These are phyloP conservation scores for Fusarium stilboides DNA, from an alignment of 2,329 filamentous ascomycete genomes.

Conservation along the genomic window DNA sequence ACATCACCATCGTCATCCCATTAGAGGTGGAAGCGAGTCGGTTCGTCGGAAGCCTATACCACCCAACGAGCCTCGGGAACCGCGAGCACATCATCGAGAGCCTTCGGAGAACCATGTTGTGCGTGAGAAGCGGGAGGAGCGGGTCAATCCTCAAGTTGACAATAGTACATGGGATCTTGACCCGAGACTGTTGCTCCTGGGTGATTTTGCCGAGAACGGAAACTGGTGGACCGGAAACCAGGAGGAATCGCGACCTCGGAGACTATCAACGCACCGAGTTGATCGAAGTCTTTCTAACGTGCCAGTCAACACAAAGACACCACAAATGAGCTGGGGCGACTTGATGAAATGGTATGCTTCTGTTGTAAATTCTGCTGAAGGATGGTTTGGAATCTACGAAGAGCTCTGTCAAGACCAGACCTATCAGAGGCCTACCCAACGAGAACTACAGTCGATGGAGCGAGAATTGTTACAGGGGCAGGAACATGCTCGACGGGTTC, in stretches of 20 bases:
- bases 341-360: constrained; percentile 81
- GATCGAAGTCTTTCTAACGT: constrained; percentile 40
- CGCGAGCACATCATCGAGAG: constrained; percentile 50
- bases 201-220: constrained; percentile 85
- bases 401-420: constrained; percentile 57
- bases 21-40: constrained; percentile 44
- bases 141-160: constrained; percentile 38
- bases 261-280: constrained; percentile 32
- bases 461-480: constrained; percentile 69
- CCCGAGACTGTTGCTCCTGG: constrained; percentile 80
- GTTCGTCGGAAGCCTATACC: constrained; percentile 49
- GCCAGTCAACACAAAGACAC: constrained; percentile 59
- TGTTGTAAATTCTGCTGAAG: constrained; percentile 76
- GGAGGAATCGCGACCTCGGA: constrained; percentile 51
- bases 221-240: constrained; percentile 83
- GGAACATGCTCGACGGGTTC: constrained; percentile 75
- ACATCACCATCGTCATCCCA: constrained; percentile 55
- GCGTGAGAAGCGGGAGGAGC: constrained; percentile 37
- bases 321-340: constrained; percentile 82
- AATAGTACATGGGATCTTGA: constrained; percentile 70
- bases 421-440: constrained; percentile 54
- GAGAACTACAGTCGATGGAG: constrained; percentile 63
- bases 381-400: constrained; percentile 75
- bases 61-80: constrained; percentile 54
- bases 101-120: constrained; percentile 56